Evolutionary conservation across 2,329 filamentous ascomycete species (phyloP), one percentile per base, ranked within the genome.

Genomic region (Corynespora cassiicola): DNA sequence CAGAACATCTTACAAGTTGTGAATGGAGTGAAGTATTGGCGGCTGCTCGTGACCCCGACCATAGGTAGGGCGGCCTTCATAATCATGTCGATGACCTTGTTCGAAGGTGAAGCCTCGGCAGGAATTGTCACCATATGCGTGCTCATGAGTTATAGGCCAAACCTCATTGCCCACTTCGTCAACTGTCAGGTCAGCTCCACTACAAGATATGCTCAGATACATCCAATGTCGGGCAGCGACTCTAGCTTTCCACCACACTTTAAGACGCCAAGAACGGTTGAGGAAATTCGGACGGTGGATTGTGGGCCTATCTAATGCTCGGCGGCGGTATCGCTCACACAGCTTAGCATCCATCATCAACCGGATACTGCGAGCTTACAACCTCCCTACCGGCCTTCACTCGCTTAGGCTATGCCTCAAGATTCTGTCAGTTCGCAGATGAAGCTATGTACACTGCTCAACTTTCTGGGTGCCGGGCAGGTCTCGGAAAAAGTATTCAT

Each of bases 191-290:
- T 67, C 33, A 39, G 37, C 11, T 39, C 36, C 22, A 33, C 40
- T 1, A 44, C 53, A 18, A 39, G 34, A 26, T 55, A 57, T 31
- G 52, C 48, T 7, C 56, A 63, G 19, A 24, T 69, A 14, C 61
- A 68, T 31, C 65, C 66, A 2, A 66, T 61, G 50, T 55, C 66
- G 48, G 51, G 52, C 21, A 22, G 23, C 4, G 54, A 63, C 23
- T 60, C 58, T 3, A 42, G 45, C n/a, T 69, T 64, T 29, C 67
- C 66, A 6, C 22, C 34, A 5, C 52, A 57, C 10, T 69, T 68
- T 36, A 41, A 48, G 16, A 35, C 36, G 2, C 50, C 49, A 36
- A 42, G 47, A 41, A 56, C 55, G 28, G 19, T 51, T 45, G 31
- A 55, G 33, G 34, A 61, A 56, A 20, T 63, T 17, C 40, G 46